Base-by-base conservation (phyloP, 768 basidiomycete species). In the Dendrothele bispora region DNA sequence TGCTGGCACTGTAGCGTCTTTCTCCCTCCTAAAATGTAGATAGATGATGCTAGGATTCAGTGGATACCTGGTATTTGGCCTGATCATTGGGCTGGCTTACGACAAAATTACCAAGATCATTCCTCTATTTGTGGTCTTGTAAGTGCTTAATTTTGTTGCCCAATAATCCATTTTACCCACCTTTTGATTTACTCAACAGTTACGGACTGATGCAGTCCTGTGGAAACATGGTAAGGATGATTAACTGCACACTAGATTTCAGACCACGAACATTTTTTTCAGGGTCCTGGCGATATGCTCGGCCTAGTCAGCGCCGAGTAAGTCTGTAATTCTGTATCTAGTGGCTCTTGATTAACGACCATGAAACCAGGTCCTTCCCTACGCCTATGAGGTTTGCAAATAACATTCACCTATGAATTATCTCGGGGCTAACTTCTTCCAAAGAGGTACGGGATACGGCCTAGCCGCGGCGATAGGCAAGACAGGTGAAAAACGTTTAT, bases 271-370 rank as follows among this genome's bases (percentile, higher is more conserved):
- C n/a, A 11, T 18, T 40, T 22, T 20, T 17, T 47, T 20, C 52
- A 83, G 81, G 85, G 86, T 15, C 85, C 86, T 2, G 86, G 87
- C 18, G 78, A 87, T 56, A 85, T 86, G 80, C 61, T 84, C 8
- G 82, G 83, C 40, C 72, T 86, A 35, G 79, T 82, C 41, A 82
- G 80, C 43, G 78, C 79, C 15, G 85, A 86, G 80, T 83, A 56
- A 65, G 80, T 70, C n/a, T 4, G 15, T 18, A 37, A 7, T 30
- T 43, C 34, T 50, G 3, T 46, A 38, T 39, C 11, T 12, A 34
- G 42, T 22, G 52, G 35, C 32, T 7, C 17, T 40, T 46, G 21
- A 34, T 21, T 7, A 22, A 11, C 10, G 12, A 5, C 8, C 38
- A n/a, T 15, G n/a, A n/a, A n/a, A n/a, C 35, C 45, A 83, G 81